phyloP scores from a whole-genome alignment of 768 basidiomycete species.

The Cystobasidium tubakii region DNA sequence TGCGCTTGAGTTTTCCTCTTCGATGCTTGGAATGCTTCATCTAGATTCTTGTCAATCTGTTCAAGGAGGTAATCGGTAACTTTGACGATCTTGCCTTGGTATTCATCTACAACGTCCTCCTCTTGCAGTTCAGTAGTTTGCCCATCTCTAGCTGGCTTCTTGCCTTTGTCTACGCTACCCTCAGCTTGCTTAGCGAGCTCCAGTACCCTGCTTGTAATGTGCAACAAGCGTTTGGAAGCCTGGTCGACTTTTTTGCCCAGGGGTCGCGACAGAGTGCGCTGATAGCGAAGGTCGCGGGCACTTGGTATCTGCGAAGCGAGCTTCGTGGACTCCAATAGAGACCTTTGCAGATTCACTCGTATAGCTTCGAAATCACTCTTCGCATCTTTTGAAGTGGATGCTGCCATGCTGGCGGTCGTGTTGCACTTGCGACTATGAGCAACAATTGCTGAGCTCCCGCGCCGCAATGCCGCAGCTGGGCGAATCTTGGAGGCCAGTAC shows the following conservation, averaged over 20 bases:
- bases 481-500: not conserved
- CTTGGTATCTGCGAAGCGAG: slow-evolving; percentile 46
- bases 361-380: slow-evolving; percentile 15
- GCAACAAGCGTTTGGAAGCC: slow-evolving; percentile 63
- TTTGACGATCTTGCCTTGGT: slow-evolving; percentile 71
- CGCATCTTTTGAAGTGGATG: not conserved
- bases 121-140: slow-evolving; percentile 43
- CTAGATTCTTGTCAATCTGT: slow-evolving; percentile 73
- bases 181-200: slow-evolving; percentile 49
- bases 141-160: slow-evolving; percentile 56
- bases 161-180: slow-evolving; percentile 52
- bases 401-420: slow-evolving; percentile 5
- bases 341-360: slow-evolving; percentile 41
- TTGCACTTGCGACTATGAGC: not conserved
- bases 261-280: slow-evolving; percentile 71
- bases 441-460: not conserved
- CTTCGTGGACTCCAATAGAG: slow-evolving; percentile 47
- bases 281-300: slow-evolving; percentile 75
- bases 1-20: slow-evolving; percentile 54
- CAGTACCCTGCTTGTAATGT: slow-evolving; percentile 63
- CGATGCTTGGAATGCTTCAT: slow-evolving; percentile 64
- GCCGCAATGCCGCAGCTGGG: not conserved
- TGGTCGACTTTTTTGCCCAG: slow-evolving; percentile 67
- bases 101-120: slow-evolving; percentile 80
- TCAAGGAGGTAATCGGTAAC: slow-evolving; percentile 78